phyloP scores from a whole-genome alignment of 768 basidiomycete genomes.

The Lentinus tigrinus region DNA sequence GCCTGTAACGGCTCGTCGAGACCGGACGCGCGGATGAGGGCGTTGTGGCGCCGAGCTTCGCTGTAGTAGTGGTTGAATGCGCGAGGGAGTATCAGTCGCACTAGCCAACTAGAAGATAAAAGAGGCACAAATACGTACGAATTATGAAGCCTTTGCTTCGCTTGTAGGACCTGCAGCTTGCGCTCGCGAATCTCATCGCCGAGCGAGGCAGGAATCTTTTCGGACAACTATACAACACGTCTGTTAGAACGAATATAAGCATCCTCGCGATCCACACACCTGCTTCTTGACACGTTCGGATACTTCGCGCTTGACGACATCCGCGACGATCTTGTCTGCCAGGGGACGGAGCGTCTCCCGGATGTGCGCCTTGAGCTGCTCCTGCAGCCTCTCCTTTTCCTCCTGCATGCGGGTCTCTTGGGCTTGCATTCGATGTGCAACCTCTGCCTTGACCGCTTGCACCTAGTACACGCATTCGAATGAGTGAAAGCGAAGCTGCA shows the following conservation, averaged over 20 bases:
- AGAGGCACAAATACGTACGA: slow-evolving; percentile 48
- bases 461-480: too few species aligned
- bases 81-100: too few species aligned
- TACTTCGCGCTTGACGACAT: slow-evolving; percentile 26
- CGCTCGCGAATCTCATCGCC: slow-evolving; percentile 40
- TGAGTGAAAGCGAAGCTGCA: too few species aligned
- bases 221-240: slow-evolving; percentile 32
- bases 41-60: slow-evolving; percentile 47
- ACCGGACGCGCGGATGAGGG: slow-evolving; percentile 34
- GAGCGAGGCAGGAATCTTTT: slow-evolving; percentile 43
- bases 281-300: not conserved
- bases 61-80: slow-evolving; percentile 23
- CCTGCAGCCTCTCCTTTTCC: slow-evolving; percentile 34
- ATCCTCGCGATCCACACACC: slow-evolving; percentile 2
- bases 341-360: slow-evolving; percentile 39
- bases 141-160: slow-evolving; percentile 45
- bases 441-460: slow-evolving; percentile 33
- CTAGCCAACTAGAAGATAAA: too few species aligned
- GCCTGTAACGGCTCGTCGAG: slow-evolving; percentile 46
- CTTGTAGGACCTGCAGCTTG: slow-evolving; percentile 41
- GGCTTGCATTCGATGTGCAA: slow-evolving; percentile 38
- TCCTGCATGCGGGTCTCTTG: slow-evolving; percentile 41
- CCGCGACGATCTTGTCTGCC: slow-evolving; percentile 35
- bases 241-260: not conserved
- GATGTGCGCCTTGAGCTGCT: slow-evolving; percentile 41